Conservation (phyloP, 768 basidiomycete genomes). For the Pilatotrama ljubarskyi region DNA sequence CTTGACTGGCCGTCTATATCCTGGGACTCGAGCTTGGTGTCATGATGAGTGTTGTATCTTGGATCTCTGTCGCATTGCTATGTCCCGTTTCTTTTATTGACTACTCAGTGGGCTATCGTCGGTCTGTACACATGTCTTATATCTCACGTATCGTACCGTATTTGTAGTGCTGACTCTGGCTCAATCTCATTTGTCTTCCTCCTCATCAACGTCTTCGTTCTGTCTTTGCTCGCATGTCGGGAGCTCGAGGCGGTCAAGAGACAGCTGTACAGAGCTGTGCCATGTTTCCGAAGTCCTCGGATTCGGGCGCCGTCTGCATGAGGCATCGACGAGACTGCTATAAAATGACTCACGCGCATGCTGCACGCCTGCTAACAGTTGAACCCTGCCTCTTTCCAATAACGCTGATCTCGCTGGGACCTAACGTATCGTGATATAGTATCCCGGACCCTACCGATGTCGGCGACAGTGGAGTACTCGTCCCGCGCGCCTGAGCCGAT, state of each 20-base stretch:
- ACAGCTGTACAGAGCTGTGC: not conserved
- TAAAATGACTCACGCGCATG: constrained; percentile 7
- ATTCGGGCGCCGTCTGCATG: constrained; percentile 12
- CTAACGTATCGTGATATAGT: too few relatives aligned
- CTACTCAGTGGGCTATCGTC: constrained; percentile 4
- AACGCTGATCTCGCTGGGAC: not conserved
- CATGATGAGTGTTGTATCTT: constrained; percentile 20
- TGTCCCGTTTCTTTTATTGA: constrained; percentile 3
- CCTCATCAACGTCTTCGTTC: not conserved
- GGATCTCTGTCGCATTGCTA: constrained; percentile 18
- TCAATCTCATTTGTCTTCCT: not conserved
- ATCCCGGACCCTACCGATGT: not conserved
- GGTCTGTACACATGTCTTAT: constrained; percentile 21
- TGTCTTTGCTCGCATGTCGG: not conserved
- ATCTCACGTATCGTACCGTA: constrained; percentile 22
- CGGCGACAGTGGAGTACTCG: constrained; percentile 65
- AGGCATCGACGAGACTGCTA: not conserved
- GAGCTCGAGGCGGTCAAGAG: not conserved
- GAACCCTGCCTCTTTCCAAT: not conserved
- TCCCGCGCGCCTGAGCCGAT: constrained; percentile 69
- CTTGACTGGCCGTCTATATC: not conserved
- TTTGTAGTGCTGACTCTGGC: constrained; percentile 9
- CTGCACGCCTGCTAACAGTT: not conserved
- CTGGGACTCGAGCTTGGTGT: not conserved
- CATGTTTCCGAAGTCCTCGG: not conserved